phyloP scores from a whole-genome alignment of 495 filamentous ascomycete genomes.

The Achaetomiella virescens region DNA sequence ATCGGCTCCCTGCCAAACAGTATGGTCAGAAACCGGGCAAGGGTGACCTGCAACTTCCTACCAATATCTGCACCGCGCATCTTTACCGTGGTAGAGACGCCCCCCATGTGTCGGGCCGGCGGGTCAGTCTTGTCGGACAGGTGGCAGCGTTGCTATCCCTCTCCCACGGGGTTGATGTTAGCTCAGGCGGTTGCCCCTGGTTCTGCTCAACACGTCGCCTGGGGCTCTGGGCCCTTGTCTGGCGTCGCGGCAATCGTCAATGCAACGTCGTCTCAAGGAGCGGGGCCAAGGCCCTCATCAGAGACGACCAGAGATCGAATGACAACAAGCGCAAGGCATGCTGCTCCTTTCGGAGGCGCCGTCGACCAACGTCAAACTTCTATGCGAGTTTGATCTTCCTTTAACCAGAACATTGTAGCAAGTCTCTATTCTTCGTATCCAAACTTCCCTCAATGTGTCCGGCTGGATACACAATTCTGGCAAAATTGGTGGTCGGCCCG shows the following conservation, averaged over 20 bases:
- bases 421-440: constrained; percentile 13
- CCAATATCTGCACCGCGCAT: not conserved
- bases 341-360: not conserved
- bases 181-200: not conserved
- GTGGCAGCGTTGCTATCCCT: not conserved
- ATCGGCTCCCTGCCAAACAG: constrained; percentile 19
- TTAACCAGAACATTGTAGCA: constrained; percentile 40
- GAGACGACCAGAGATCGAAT: no score
- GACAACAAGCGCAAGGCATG: not conserved
- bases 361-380: not conserved
- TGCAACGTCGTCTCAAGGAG: not conserved
- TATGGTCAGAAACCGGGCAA: not conserved
- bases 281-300: not conserved
- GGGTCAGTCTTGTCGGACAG: no score
- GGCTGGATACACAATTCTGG: constrained; percentile 31
- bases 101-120: no score
- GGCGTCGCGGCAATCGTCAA: not conserved
- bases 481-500: constrained; percentile 44
- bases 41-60: not conserved
- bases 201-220: not conserved
- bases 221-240: not conserved
- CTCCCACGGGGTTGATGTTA: not conserved
- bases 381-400: constrained; percentile 40
- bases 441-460: constrained; percentile 11
- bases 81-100: no score